Evolutionary conservation across 192 early-diverging fungal species (phyloP).

Genomic region (Polychytrium aggregatum): DNA sequence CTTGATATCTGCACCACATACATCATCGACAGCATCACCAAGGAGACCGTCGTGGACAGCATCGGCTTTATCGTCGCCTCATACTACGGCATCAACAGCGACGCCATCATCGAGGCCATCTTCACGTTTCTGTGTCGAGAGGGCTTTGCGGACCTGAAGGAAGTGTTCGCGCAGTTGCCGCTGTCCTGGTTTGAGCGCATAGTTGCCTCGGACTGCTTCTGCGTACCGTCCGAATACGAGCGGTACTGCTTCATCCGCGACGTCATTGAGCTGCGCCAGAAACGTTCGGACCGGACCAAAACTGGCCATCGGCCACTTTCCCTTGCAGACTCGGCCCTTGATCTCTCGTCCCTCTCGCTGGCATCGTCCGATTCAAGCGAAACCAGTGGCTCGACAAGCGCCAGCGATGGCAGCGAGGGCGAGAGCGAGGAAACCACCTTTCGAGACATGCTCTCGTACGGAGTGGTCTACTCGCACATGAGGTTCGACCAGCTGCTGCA

Average conservation of each 20-base stretch:
- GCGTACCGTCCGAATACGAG: slow-evolving; percentile 15
- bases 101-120: slow-evolving; percentile 17
- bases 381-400: no score
- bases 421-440: no score
- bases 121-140: slow-evolving; percentile 28
- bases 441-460: slow-evolving; percentile 14
- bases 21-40: slow-evolving; percentile 16
- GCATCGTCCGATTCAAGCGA: no score
- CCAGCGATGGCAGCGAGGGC: no score
- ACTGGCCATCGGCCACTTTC: no score
- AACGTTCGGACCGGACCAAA: no score
- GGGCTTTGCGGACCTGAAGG: slow-evolving; percentile 7
- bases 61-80: slow-evolving; percentile 16
- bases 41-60: slow-evolving; percentile 20
- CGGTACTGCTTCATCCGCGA: slow-evolving; percentile 18
- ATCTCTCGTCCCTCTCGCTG: no score
- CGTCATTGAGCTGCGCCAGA: slow-evolving; percentile 8
- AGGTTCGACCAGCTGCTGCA: slow-evolving; percentile 1
- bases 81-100: slow-evolving; percentile 26
- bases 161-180: slow-evolving; percentile 14
- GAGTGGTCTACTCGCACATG: slow-evolving; percentile 14
- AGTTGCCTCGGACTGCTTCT: slow-evolving; percentile 26
- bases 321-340: no score
- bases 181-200: slow-evolving; percentile 22
- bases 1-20: slow-evolving; percentile 11